A percentile compares a stretch with the other conserved stretches of the same genome.
phyloP scores from a whole-genome alignment of 73 alveolate genomes.

The Paramecium tetraurelia region DNA sequence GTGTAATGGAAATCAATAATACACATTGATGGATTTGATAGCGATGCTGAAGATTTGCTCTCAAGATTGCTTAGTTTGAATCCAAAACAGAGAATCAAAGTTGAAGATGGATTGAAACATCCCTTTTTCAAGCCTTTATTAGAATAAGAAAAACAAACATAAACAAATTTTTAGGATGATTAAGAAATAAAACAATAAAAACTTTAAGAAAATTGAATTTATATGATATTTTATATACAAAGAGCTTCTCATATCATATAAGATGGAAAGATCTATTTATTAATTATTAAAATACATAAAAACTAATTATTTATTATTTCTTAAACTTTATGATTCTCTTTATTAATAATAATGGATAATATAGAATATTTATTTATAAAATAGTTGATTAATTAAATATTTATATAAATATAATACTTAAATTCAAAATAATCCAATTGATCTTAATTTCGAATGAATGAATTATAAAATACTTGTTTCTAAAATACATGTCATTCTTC shows the following conservation, averaged over 20 bases:
- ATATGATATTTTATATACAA: not conserved
- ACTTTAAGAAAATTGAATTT: not conserved
- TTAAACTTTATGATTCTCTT: no score
- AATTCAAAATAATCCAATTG: not conserved
- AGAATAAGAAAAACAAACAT: not conserved
- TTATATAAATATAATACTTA: not conserved
- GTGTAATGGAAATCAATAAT: slow-evolving; percentile 71
- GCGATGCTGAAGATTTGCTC: slow-evolving; percentile 70
- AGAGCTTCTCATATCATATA: not conserved
- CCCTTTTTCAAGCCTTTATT: slow-evolving; percentile 63
- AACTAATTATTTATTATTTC: not conserved
- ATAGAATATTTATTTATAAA: not conserved
- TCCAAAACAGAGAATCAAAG: slow-evolving; percentile 68
- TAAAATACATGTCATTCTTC: not conserved
- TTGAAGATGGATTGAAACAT: slow-evolving; percentile 72
- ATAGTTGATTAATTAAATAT: not conserved
- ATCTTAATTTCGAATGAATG: not conserved
- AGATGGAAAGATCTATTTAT: not conserved
- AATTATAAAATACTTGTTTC: not conserved
- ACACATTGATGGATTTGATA: slow-evolving; percentile 58
- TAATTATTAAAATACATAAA: not conserved
- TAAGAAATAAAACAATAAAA: not conserved
- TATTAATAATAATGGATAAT: no score
- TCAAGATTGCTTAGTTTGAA: slow-evolving; percentile 71
- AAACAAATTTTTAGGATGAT: not conserved